These are phyloP conservation scores for Trichophyton rubrum DNA, from an alignment of 2,329 filamentous ascomycete species.

Conservation along the genomic window DNA sequence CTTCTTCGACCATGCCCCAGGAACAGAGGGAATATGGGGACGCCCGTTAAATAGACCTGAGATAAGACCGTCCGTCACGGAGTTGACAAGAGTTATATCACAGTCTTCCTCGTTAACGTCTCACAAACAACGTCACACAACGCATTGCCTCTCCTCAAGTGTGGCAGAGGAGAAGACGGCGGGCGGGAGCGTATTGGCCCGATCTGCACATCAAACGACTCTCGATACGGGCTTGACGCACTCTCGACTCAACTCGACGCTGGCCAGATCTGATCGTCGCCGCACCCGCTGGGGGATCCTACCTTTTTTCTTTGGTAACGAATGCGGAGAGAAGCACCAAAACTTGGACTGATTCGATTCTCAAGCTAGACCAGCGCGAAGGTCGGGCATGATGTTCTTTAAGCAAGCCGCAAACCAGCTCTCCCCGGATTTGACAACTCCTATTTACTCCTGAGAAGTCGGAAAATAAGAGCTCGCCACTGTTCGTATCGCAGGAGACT, in stretches of 20 bases:
- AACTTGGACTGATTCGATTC: neutral
- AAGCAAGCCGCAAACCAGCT: neutral
- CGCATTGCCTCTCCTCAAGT: neutral
- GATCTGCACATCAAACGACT: conserved; percentile 1
- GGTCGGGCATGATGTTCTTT: neutral
- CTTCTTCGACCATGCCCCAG: neutral
- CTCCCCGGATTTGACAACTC: neutral
- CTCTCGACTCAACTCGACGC: neutral
- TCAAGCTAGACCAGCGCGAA: neutral
- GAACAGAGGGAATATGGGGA: neutral
- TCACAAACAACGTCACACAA: conserved; percentile 2
- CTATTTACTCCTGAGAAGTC: neutral
- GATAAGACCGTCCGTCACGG: neutral
- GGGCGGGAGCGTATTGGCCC: neutral
- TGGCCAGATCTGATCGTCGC: conserved; percentile 4
- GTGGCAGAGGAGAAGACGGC: neutral
- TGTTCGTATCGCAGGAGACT: conserved; percentile 1
- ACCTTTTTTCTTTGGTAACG: neutral
- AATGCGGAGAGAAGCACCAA: neutral
- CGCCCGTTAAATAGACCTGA: neutral
- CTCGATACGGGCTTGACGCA: neutral
- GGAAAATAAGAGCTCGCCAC: neutral
- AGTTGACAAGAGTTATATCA: neutral
- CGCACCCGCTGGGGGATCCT: neutral
- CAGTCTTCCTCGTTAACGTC: neutral